A percentile compares a stretch with the other conserved stretches of the same genome.
Conservation (phyloP, 2,329 filamentous ascomycete species). For the Claviceps pazoutovae region DNA sequence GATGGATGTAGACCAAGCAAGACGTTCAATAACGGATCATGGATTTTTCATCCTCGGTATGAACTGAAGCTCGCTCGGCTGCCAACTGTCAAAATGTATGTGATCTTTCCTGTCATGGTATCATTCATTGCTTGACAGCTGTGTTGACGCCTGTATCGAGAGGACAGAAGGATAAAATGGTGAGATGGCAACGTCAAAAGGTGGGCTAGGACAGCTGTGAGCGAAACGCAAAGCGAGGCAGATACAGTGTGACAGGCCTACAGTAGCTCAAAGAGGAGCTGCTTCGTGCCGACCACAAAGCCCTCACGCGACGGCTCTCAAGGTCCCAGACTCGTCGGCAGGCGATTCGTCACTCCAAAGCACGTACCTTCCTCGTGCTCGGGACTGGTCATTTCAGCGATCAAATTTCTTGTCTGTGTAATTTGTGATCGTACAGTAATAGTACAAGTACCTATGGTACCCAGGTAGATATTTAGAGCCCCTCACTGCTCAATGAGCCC, state of each 20-base stretch:
- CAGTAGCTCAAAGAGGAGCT: neutral
- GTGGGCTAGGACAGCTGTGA: neutral
- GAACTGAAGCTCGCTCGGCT: neutral
- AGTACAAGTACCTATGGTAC: neutral
- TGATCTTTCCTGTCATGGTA: conserved; percentile 3
- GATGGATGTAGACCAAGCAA: conserved; percentile 2
- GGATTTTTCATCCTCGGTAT: neutral
- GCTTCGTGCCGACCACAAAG: neutral
- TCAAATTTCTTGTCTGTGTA: neutral
- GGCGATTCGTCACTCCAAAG: no score
- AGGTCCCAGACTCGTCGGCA: neutral
- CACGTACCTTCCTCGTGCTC: neutral
- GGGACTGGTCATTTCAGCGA: neutral
- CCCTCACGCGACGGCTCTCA: neutral
- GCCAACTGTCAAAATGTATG: conserved; percentile 3
- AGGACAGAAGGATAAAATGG: neutral
- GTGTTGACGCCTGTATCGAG: conserved; percentile 5
- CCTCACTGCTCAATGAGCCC: neutral
- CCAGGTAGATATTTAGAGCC: neutral
- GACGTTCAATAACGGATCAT: neutral
- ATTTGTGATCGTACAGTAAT: neutral
- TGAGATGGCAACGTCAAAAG: neutral
- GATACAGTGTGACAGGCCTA: neutral
- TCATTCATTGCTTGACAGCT: conserved; percentile 3
- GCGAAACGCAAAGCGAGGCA: neutral